phyloP scores from a whole-genome alignment of 441 rosid species.

The Mallotus japonicus region DNA sequence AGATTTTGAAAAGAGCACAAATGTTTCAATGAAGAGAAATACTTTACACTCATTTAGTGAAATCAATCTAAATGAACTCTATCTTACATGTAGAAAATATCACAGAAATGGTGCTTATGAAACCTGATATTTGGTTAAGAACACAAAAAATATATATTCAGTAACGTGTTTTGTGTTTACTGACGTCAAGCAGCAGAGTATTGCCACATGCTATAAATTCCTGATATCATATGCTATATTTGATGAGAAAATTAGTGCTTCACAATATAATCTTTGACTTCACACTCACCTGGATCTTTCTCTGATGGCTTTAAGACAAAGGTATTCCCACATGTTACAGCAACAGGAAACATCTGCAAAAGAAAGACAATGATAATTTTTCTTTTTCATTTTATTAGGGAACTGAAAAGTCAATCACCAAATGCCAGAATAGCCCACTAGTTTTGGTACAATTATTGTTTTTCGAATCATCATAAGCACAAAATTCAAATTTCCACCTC shows the following conservation, averaged over 20 bases:
- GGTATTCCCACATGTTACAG: slow-evolving; percentile 92
- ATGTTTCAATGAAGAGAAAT: background rate
- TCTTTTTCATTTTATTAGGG: background rate
- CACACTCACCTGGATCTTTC: slow-evolving; percentile 80
- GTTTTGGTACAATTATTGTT: background rate
- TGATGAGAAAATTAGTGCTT: background rate
- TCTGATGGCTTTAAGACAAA: slow-evolving; percentile 91
- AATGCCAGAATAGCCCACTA: background rate
- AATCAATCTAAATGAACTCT: background rate
- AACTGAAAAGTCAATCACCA: background rate
- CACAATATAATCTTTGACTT: slow-evolving; percentile 4
- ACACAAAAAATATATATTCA: background rate
- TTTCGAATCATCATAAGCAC: slow-evolving; percentile 3
- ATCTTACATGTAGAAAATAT: background rate
- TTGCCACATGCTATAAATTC: background rate
- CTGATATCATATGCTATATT: background rate
- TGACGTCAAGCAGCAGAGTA: background rate
- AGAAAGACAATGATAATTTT: background rate
- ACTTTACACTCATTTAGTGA: background rate
- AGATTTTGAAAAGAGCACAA: background rate
- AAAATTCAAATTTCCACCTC: background rate
- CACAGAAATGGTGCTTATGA: background rate
- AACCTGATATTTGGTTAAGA: background rate
- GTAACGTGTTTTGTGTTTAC: background rate
- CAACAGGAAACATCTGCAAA: slow-evolving; percentile 91